Evolutionary conservation across 1,139 yeast species (phyloP).

Genomic region (Blastobotrys capitulatus): DNA sequence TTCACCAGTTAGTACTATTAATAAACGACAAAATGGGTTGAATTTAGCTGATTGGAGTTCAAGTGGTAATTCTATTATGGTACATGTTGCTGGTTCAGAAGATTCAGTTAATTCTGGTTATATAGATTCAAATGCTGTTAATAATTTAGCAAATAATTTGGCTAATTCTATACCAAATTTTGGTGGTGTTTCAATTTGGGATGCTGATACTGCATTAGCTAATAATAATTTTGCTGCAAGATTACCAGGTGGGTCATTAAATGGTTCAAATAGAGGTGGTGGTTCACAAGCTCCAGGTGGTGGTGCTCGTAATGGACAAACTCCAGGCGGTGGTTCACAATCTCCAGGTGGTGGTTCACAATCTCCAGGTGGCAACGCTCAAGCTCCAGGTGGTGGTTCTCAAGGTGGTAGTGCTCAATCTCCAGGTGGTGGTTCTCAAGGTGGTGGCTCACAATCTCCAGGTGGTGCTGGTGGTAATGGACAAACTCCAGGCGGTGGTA

Average conservation of each 20-base stretch:
- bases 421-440: too few relatives aligned
- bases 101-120: constrained; percentile 70
- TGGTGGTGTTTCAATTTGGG: constrained; percentile 91
- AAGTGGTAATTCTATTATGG: constrained; percentile 38
- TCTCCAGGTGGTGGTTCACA: too few relatives aligned
- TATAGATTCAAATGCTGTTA: constrained; percentile 30
- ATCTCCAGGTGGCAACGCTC: too few relatives aligned
- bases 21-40: constrained; percentile 74
- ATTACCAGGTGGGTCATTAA: constrained; percentile 44
- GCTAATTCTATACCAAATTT: constrained; percentile 44
- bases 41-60: constrained; percentile 49
- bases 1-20: constrained; percentile 39
- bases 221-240: constrained; percentile 45
- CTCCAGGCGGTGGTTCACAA: too few relatives aligned
- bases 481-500: constrained; percentile 5
- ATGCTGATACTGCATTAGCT: constrained; percentile 71
- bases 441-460: too few relatives aligned
- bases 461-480: too few relatives aligned
- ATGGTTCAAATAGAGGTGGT: constrained; percentile 25
- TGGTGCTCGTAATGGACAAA: too few relatives aligned
- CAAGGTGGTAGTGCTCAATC: too few relatives aligned
- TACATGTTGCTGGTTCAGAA: constrained; percentile 53
- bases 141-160: constrained; percentile 29
- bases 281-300: too few relatives aligned
- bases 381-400: too few relatives aligned